Conservation (phyloP, 1,139 yeast genomes). For the Candida albicans region DNA sequence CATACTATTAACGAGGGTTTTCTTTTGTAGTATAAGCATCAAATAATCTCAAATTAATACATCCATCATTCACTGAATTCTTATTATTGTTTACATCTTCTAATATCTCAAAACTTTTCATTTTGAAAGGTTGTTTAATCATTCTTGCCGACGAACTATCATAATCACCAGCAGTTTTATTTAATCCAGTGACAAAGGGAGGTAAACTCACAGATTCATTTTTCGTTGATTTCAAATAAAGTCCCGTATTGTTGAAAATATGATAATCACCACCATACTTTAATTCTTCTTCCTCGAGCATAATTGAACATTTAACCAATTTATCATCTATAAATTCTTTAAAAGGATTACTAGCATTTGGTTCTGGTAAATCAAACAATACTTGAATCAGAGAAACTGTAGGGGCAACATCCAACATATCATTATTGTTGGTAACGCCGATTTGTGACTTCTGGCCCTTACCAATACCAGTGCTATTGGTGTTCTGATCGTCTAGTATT, state of each 20-base stretch:
- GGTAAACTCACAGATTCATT: constrained; percentile 20
- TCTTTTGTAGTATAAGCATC: constrained; percentile 71
- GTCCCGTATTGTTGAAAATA: constrained; percentile 28
- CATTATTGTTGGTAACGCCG: background rate
- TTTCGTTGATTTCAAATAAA: constrained; percentile 23
- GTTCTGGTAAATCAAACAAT: constrained; percentile 40
- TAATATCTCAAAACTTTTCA: constrained; percentile 59
- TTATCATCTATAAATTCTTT: constrained; percentile 22
- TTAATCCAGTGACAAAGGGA: constrained; percentile 7
- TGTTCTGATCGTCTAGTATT: background rate
- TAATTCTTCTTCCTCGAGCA: constrained; percentile 38
- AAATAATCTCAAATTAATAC: constrained; percentile 70
- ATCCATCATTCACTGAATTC: constrained; percentile 57
- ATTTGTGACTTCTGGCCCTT: background rate
- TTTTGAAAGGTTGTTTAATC: constrained; percentile 20
- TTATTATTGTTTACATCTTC: constrained; percentile 61
- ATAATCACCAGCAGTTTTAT: background rate
- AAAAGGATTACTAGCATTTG: constrained; percentile 28
- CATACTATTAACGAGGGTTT: constrained; percentile 49
- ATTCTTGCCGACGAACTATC: background rate
- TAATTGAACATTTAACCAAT: constrained; percentile 27
- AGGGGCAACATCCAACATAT: background rate
- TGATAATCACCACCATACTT: constrained; percentile 35
- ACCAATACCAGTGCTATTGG: background rate
- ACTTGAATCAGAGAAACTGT: constrained; percentile 10